Base-by-base conservation (phyloP, 1,284 basidiomycete genomes). In the Austroboletus niveus region DNA sequence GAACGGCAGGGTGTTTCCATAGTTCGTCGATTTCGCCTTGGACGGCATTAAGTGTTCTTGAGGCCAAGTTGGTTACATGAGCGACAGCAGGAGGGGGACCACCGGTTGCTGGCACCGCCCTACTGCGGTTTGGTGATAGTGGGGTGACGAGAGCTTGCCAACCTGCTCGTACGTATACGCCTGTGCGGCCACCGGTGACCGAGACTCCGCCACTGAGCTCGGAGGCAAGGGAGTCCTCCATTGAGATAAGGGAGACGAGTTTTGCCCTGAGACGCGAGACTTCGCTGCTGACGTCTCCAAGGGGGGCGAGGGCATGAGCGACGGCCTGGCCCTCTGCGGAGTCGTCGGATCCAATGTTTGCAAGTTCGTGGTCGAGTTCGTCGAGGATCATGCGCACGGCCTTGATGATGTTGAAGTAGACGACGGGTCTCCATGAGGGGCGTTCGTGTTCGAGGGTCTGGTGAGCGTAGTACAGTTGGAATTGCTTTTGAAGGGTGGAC, bases 391-490 rank as follows among this genome's bases (percentile, higher is more conserved):
- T 83, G 34, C 85, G 83, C 15, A 91, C 72, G 48, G 87, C 86
- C 64, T 87, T 87, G 75, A 91, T 79, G 60, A 90, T 75, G 70
- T 90, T 90, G 72, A 87, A 84, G 71, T 87, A 88, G 29, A 91
- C 86, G 47, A 89, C 82, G 3, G 87, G 85, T 27, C 81, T 78
- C 88, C 89, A 91, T 15, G 79, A 80, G 0, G 84, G 81, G 20
- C 84, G 81, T 68, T 87, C 85, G 51, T 73, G 69, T 53, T 91
- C 86, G 42, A 91, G 75, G 1, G 81, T 73, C 52, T 81, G 75
- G 8, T 85, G 83, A 3, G 87, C 81, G 60, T 90, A 89, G 68
- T 84, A 84, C 2, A 91, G 75, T 62, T 91, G 88, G 61, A 91
- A 89, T 68, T 91, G 86, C 60, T 89, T 89, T 61, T 86, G 85